Base-by-base conservation (phyloP, 1,284 basidiomycete species). In the Trichosporon inkin region DNA sequence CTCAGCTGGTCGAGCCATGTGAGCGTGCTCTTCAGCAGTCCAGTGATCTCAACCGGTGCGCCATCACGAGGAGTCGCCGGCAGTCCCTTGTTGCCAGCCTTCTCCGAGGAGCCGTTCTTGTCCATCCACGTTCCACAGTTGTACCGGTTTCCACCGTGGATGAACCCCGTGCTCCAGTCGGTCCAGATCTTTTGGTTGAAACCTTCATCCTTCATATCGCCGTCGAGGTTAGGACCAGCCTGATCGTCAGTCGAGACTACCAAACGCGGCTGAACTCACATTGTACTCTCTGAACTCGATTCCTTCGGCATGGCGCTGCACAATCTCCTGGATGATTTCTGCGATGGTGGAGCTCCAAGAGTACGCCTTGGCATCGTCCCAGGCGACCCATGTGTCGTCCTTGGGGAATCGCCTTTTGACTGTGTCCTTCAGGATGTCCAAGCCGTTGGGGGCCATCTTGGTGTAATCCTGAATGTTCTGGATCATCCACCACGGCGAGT, bases 381-480 rank as follows among this genome's bases (percentile, higher is more conserved):
- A 96, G 3, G 87, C 74, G 3, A 98, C 90, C 90, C 92, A 98
- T 17, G 87, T 88, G 70, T 96, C 94, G 71, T 97, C 89, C 69
- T 85, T 83, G 0, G 95, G 95, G 83, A 99, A 99, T 28, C 95
- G 86, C 22, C 95, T 85, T 74, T 87, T 90, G 59, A 98, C 88
- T 2, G 82, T 80, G 71, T 95, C 92, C 1, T 85, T 82, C 40
- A 99, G 84, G 58, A 99, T 84, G 0, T 85, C 80, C 36, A 89
- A 75, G 2, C 96, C 95, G 64, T 92, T 87, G 0, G 94, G 92
- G 1, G 89, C 90, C 78, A 85, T 88, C 60, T 81, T 81, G 39
- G 86, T 87, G 76, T 97, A 98, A 78, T 98, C 93, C 73, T 98
- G 95, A 60, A 98, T 95, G 71, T 91, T 96, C 76, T 99, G 95